Conservation (phyloP, 768 basidiomycete genomes). For the Kwoniella europaea region DNA sequence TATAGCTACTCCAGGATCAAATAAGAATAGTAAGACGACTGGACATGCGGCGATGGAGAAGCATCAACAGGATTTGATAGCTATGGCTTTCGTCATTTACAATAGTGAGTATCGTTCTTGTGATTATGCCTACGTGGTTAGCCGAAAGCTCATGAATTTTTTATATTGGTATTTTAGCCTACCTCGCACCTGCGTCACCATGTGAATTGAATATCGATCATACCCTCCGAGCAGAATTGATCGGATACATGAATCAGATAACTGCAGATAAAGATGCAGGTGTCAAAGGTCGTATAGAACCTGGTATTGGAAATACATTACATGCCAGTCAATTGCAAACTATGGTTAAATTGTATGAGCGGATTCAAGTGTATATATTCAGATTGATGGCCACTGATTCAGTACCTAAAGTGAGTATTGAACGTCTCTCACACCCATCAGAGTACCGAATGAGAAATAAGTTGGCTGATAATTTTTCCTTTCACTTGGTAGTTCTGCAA, state of each 20-base stretch:
- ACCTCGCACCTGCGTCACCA: constrained; percentile 91
- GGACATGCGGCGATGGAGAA: constrained; percentile 80
- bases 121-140: background rate
- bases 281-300: constrained; percentile 65
- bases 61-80: constrained; percentile 92
- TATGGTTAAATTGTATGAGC: constrained; percentile 89
- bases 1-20: constrained; percentile 59
- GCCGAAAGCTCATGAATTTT: background rate
- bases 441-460: no score
- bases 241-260: constrained; percentile 88
- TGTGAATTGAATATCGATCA: constrained; percentile 99
- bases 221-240: constrained; percentile 88
- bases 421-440: no score
- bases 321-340: constrained; percentile 95
- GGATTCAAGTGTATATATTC: constrained; percentile 96
- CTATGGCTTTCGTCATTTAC: constrained; percentile 80
- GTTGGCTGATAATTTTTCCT: background rate
- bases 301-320: constrained; percentile 76
- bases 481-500: constrained; percentile 51
- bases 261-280: constrained; percentile 65
- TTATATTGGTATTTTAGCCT: constrained; percentile 68
- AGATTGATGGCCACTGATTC: constrained; percentile 98
- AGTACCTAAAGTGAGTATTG: constrained; percentile 73
- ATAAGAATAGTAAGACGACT: constrained; percentile 58
- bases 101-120: constrained; percentile 46